Base-by-base conservation (phyloP, 352 stramenopile genomes). In the Phytopythium sindhum region DNA sequence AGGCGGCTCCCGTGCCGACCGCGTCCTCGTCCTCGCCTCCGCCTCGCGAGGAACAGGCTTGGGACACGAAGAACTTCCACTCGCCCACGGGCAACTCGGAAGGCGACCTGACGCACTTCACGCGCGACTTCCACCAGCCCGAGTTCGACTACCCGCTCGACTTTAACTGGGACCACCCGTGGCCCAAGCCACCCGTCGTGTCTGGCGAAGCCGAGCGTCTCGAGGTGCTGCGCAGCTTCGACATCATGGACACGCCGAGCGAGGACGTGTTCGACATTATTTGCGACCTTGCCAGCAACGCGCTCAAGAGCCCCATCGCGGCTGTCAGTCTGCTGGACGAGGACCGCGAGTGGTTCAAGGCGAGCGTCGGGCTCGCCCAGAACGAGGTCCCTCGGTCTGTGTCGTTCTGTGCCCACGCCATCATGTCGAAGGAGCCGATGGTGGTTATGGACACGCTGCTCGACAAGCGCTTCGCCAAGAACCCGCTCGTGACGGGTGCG, bases 221-320 rank as follows among this genome's bases (percentile, higher is more conserved):
- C 23, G 84, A 93, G 1, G 74, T 90, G n/a, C 68, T 95, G 26
- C 83, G 84, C 29, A 76, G 78, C 55, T 95, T 95, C 45, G 84
- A 95, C 64, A 93, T 95, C 61, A 91, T 95, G 78, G 86, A 95
- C 73, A 90, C 86, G 26, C 84, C 86, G 17, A 90, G 70, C 29
- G 86, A 95, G 68, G 86, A 94, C 51, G 84, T 94, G 67, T 95
- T 95, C 58, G 87, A 95, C 72, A 94, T 95, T 66, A 94, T 95
- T 61, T 95, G 87, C 63, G 87, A 95, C 69, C 64, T 95, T 23
- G 87, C 85, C 26, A 91, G 81, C 66, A 94, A 95, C 59, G 87
- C 87, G 28, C 69, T 95, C 24, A 94, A 94, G 72, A 94, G 84
- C 58, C 87, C 87, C 21, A 95, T 95, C 64, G 85, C 87, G 3